Base-by-base conservation (phyloP, 805 yeast species). In the Lipomyces yamanashiensis region DNA sequence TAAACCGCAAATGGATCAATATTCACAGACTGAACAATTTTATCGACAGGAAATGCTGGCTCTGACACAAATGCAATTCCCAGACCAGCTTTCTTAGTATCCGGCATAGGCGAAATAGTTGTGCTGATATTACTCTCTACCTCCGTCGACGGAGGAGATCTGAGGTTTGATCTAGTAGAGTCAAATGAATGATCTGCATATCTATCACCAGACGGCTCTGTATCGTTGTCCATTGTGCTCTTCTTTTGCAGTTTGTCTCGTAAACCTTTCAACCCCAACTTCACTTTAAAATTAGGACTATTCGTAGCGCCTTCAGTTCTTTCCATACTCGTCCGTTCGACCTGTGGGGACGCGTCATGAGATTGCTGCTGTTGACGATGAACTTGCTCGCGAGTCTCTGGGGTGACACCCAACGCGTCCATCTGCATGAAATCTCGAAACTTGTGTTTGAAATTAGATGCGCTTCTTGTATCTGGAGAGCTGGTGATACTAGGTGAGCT, bases 381-480 rank as follows among this genome's bases (percentile, higher is more conserved):
- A 12, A 47, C 43, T n/a, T 53, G 58, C 9, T 43, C 53, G 41
- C 64, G 57, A 33, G 54, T 51, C 7, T 40, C 57, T 2, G 63
- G 66, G 4, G 66, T 54, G 12, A 63, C 43, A 8, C 63, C 63
- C 54, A 59, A 49, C 19, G 66, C 64, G 52, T 63, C 67, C 61
- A 63, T 63, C 47, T 63, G 67, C 61, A 63, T 59, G 19, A 63
- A 55, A 33, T 63, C 67, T 36, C 21, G 43, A 19, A 63, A 19
- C 40, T 56, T 63, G 40, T 28, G 48, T 36, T 33, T 54, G 34
- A 60, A 60, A 3, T 57, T 39, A 8, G 41, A 36, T 4, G 48
- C 2, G 15, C 57, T 44, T 13, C 23, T 45, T 44, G 7, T n/a
- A 13, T 50, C 55, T 17, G 51, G 39, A 13, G 36, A 39, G 8